Evolutionary conservation across 2,329 filamentous ascomycete genomes (phyloP).

Genomic region (Aureobasidium sp.): DNA sequence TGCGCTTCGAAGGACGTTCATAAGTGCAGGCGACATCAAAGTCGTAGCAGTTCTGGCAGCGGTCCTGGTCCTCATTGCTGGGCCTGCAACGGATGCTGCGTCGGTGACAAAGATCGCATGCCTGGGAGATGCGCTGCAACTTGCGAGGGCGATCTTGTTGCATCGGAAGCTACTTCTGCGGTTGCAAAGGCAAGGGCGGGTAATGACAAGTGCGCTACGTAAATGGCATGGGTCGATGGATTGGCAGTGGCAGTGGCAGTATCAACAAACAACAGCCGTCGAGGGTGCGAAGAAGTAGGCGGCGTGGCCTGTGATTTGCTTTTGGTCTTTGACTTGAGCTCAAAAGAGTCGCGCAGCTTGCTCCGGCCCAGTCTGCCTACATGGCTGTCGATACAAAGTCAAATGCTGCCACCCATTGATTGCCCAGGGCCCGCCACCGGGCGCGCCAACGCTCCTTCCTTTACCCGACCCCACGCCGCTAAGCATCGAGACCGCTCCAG

Average conservation of each 20-base stretch:
- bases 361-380: neutral
- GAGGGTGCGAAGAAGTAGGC: neutral
- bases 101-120: slow-evolving; percentile 45
- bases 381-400: neutral
- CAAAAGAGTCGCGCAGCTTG: neutral
- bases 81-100: slow-evolving; percentile 41
- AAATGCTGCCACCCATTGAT: neutral
- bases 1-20: slow-evolving; percentile 37
- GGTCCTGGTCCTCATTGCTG: slow-evolving; percentile 29
- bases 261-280: neutral
- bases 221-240: neutral
- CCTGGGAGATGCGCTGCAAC: slow-evolving; percentile 31
- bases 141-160: slow-evolving; percentile 28
- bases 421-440: neutral
- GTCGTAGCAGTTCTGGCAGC: slow-evolving; percentile 46
- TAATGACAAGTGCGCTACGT: neutral
- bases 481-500: neutral
- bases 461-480: neutral
- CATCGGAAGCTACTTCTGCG: slow-evolving; percentile 9
- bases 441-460: neutral
- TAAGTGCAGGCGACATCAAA: slow-evolving; percentile 46
- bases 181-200: neutral
- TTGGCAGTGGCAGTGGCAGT: neutral
- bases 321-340: neutral
- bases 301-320: neutral